These are phyloP conservation scores for Microsporum audouinii DNA, from an alignment of 2,329 filamentous ascomycete genomes.

Conservation along the genomic window DNA sequence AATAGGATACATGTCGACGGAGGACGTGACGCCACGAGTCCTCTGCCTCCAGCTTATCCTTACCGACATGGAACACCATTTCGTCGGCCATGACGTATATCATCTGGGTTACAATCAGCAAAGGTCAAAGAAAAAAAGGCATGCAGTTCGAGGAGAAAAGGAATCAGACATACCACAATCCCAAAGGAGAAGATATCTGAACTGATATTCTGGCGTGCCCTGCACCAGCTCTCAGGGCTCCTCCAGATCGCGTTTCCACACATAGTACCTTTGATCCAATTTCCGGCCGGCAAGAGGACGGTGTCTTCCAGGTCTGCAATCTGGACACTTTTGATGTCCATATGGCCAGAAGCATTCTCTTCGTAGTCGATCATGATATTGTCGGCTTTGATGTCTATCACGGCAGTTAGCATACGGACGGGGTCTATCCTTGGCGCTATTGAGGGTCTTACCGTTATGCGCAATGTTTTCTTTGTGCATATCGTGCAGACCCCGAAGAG, in stretches of 20 bases:
- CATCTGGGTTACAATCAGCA: slow-evolving; percentile 14
- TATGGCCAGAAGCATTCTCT: slow-evolving; percentile 12
- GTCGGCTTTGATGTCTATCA: slow-evolving; percentile 27
- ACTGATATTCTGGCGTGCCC: slow-evolving; percentile 20
- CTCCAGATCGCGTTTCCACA: slow-evolving; percentile 28
- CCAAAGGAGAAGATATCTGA: slow-evolving; percentile 30
- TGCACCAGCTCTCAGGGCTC: slow-evolving; percentile 27
- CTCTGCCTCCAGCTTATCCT: slow-evolving; percentile 15
- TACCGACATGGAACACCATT: slow-evolving; percentile 21
- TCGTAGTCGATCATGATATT: slow-evolving; percentile 28
- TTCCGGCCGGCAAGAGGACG: slow-evolving; percentile 19
- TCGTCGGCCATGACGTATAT: slow-evolving; percentile 23
- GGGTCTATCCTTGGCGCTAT: neutral
- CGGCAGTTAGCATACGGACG: slow-evolving; percentile 7
- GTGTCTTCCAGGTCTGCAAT: slow-evolving; percentile 25
- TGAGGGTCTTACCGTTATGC: slow-evolving; percentile 21
- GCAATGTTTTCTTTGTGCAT: slow-evolving; percentile 25
- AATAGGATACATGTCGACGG: slow-evolving; percentile 36
- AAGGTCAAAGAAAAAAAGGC: neutral
- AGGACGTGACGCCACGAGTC: slow-evolving; percentile 20
- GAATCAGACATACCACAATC: slow-evolving; percentile 19
- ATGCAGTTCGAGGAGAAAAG: too few species aligned
- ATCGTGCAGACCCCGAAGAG: slow-evolving; percentile 22
- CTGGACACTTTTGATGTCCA: slow-evolving; percentile 19
- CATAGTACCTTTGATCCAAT: slow-evolving; percentile 17